phyloP scores from a whole-genome alignment of 805 yeast genomes.

The Starmerella potacharoeniae region DNA sequence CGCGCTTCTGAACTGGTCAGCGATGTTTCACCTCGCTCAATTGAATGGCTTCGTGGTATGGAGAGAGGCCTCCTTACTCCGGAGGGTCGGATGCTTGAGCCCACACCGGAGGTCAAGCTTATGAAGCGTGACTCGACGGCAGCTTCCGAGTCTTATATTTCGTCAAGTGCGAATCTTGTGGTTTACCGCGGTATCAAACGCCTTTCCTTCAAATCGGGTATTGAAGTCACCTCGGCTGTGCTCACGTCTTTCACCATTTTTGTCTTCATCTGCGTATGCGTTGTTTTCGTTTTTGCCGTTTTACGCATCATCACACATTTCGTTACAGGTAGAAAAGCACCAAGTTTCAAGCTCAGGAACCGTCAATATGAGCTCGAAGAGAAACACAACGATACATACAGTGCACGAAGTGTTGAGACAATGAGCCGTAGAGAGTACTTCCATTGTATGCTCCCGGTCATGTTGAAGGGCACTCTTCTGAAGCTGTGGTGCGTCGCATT shows the following conservation, averaged over 20 bases:
- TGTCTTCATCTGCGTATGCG: slow-evolving; percentile 59
- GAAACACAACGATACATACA: neutral
- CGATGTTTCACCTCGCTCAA: slow-evolving; percentile 8
- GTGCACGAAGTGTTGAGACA: neutral
- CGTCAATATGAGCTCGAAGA: slow-evolving; percentile 2
- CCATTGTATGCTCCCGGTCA: slow-evolving; percentile 53
- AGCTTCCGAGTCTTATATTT: slow-evolving; percentile 20
- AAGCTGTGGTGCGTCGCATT: slow-evolving; percentile 77
- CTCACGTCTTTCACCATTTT: slow-evolving; percentile 83
- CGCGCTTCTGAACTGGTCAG: slow-evolving; percentile 7
- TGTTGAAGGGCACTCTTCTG: slow-evolving; percentile 67
- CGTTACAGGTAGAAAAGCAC: neutral
- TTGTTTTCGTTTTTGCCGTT: slow-evolving; percentile 48
- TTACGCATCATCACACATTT: slow-evolving; percentile 37
- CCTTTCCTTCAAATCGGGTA: slow-evolving; percentile 61
- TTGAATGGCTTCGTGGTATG: slow-evolving; percentile 6
- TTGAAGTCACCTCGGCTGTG: slow-evolving; percentile 75
- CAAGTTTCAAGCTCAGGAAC: slow-evolving; percentile 32
- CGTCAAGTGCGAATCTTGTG: slow-evolving; percentile 32
- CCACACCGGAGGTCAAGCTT: neutral
- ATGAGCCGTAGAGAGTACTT: slow-evolving; percentile 22
- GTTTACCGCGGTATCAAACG: slow-evolving; percentile 82
- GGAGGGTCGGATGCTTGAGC: neutral
- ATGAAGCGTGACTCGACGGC: slow-evolving; percentile 19
- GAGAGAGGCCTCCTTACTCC: slow-evolving; percentile 1